Evolutionary conservation across 345 rosid species (phyloP), one percentile per base, ranked within the genome.

Genomic region (Carallia pectinifolia): DNA sequence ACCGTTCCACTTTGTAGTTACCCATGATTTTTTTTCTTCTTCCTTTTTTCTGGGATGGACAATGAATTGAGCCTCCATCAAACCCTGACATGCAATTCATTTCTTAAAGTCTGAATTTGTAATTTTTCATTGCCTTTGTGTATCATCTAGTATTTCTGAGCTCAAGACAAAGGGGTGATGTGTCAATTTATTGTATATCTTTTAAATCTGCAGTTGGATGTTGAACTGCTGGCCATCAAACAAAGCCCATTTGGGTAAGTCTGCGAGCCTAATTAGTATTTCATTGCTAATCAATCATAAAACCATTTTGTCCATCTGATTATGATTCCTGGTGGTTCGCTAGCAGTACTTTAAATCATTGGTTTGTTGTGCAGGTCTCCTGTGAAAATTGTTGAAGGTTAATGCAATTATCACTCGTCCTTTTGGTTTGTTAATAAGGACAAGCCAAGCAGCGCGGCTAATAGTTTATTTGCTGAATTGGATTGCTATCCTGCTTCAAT

Each of bases 211-310:
- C 33, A 56, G 31, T 19, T 56, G 60, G 33, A 56, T 27, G 60
- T 56, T 56, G 31, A 56, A 7, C 31, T 56, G 17, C 2, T 56
- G 33, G 31, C 31, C 31, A 56, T 56, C 60, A 56, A 56, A 23
- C 33, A 56, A 56, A 56, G 60, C 60, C 60, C 33, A 56, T 27
- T 30, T 44, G 50, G 50, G 50, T 56, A 56, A 56, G 60, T 56
- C 31, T 27, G 33, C 6, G 6, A 56, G 6, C 31, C 6, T 56
- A 9, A 30, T 9, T 9, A 33, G 1, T 9, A 27, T 30, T 27
- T 56, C 16, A 2, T 3, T 44, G 50, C 5, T 44, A 2, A 1
- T 44, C 13, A 44, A 44, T 44, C 17, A 44, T 44, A 27, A 6
- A 23, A 27, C 60, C 60, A 55, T 55, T 55, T 3, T 5, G 15